Evolutionary conservation across 2,329 filamentous ascomycete genomes (phyloP).

Genomic region (Curvularia sp.): DNA sequence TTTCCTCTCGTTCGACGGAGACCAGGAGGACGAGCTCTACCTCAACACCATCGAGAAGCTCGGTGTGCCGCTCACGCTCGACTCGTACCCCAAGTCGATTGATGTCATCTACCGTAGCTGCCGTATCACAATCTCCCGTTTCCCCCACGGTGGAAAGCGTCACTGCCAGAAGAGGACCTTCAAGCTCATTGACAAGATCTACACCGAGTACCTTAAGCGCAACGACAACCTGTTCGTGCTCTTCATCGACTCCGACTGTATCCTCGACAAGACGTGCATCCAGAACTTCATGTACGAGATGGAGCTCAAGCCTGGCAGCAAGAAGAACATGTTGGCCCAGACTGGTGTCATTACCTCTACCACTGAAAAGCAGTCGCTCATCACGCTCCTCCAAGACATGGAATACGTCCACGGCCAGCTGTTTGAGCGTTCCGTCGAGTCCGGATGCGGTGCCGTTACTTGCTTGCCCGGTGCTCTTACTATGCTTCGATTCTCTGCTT

Average conservation of each 20-base stretch:
- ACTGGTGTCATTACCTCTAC: constrained; percentile 97
- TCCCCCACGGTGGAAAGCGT: constrained; percentile 91
- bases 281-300: constrained; percentile 99
- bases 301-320: constrained; percentile 93
- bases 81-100: constrained; percentile 85
- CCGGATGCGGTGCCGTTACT: constrained; percentile 90
- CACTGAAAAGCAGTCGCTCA: constrained; percentile 83
- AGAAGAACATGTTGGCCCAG: constrained; percentile 94
- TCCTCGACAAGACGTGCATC: constrained; percentile 86
- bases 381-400: constrained; percentile 95
- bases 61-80: constrained; percentile 77
- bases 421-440: constrained; percentile 94
- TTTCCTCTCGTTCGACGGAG: constrained; percentile 94
- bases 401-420: constrained; percentile 97
- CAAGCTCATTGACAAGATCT: constrained; percentile 91
- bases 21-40: constrained; percentile 86
- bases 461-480: constrained; percentile 95
- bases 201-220: constrained; percentile 81
- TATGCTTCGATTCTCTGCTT: constrained; percentile 94
- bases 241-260: constrained; percentile 97
- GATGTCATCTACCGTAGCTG: constrained; percentile 84
- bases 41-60: constrained; percentile 84
- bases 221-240: constrained; percentile 95
- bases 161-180: constrained; percentile 94
- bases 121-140: constrained; percentile 88